Evolutionary conservation across 2,329 filamentous ascomycete genomes (phyloP).

Genomic region (Alternaria gansuensis): DNA sequence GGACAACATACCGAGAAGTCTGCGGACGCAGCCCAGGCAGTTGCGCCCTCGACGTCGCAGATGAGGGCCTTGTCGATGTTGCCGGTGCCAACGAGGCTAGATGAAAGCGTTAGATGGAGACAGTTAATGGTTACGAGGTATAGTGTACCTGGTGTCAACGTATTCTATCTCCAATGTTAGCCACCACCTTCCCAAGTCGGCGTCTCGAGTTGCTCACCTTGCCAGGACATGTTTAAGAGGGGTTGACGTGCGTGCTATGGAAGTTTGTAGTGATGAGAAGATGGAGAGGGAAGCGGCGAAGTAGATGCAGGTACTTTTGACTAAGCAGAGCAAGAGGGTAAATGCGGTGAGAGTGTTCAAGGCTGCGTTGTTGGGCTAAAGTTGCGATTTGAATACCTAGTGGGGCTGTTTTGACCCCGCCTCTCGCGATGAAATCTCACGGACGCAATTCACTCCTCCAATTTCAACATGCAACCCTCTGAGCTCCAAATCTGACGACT

Average conservation of each 20-base stretch:
- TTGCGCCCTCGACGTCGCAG: constrained; percentile 59
- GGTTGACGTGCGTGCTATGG: constrained; percentile 37
- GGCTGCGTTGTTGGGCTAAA: constrained; percentile 29
- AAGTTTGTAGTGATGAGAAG: constrained; percentile 31
- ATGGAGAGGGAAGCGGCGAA: constrained; percentile 25
- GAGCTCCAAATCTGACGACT: neutral
- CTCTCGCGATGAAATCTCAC: constrained; percentile 15
- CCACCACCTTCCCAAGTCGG: constrained; percentile 19
- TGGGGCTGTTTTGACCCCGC: constrained; percentile 29
- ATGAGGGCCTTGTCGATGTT: constrained; percentile 61
- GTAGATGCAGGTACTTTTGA: constrained; percentile 36
- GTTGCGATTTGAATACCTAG: constrained; percentile 25
- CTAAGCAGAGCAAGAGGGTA: constrained; percentile 35
- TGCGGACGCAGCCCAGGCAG: constrained; percentile 82
- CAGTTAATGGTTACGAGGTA: neutral
- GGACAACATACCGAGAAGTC: constrained; percentile 75
- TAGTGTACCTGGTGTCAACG: constrained; percentile 52
- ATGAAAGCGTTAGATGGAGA: constrained; percentile 27
- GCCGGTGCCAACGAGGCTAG: constrained; percentile 55
- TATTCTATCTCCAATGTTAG: constrained; percentile 50
- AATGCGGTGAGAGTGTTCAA: constrained; percentile 38
- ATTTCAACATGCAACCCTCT: constrained; percentile 7
- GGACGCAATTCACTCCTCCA: constrained; percentile 13
- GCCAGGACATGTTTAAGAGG: constrained; percentile 55
- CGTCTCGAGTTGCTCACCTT: constrained; percentile 46